These are phyloP conservation scores for Lathyrus aphaca DNA, from an alignment of 306 rosid genomes.

Conservation along the genomic window DNA sequence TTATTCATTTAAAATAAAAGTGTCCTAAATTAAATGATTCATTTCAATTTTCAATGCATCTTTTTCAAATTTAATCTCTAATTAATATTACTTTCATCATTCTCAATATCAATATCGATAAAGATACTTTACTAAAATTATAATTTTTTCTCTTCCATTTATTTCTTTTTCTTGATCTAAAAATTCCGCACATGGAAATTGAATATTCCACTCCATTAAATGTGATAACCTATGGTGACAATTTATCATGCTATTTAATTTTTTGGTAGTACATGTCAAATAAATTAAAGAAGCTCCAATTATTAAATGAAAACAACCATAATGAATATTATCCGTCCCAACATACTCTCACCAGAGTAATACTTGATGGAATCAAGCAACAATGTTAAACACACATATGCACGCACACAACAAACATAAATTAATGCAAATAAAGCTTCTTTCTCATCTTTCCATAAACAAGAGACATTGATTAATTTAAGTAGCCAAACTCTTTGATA, in stretches of 20 bases:
- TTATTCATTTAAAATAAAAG: too few species aligned
- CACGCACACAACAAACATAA: constrained; percentile 12
- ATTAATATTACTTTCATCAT: too few species aligned
- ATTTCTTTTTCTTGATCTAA: background rate
- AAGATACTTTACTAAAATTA: too few species aligned
- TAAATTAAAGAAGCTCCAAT: constrained; percentile 9
- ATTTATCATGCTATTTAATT: background rate
- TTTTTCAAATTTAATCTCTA: too few species aligned
- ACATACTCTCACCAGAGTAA: constrained; percentile 4
- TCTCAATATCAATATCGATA: too few species aligned
- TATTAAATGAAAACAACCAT: background rate
- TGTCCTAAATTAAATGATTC: too few species aligned
- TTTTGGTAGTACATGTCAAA: background rate
- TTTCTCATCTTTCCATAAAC: constrained; percentile 37
- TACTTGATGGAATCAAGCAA: constrained; percentile 28
- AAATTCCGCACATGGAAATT: background rate
- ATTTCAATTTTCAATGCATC: too few species aligned
- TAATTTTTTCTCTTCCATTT: too few species aligned
- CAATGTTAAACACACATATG: background rate
- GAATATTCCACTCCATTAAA: constrained; percentile 7
- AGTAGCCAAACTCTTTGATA: constrained; percentile 35
- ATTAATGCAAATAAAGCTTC: constrained; percentile 36
- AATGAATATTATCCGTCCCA: constrained; percentile 20
- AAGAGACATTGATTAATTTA: constrained; percentile 32
- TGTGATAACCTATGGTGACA: background rate